Base-by-base conservation (phyloP, 495 filamentous ascomycete species). In the Penicillium coffeae region DNA sequence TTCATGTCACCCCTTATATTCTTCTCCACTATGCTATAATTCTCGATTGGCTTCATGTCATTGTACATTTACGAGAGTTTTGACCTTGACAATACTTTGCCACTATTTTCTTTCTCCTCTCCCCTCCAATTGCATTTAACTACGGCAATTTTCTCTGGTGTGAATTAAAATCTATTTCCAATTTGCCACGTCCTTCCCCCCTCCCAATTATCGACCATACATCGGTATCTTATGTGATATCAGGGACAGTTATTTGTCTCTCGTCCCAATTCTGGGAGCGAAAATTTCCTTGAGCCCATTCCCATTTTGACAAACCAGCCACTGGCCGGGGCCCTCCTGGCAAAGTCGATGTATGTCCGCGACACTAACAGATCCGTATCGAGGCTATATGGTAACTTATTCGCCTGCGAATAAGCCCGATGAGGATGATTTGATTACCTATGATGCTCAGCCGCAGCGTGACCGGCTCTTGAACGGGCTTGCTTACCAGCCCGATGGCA, bases 341-440 rank as follows among this genome's bases (percentile, higher is more conserved):
- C 66, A 58, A 61, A 47, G 58, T 64, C 56, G 63, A 66, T 69
- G 67, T 58, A 70, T 71, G 70, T 64, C 69, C 56, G 66, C 59
- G 53, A 66, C 60, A 62, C 64, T 72, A 55, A 65, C 63, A 50
- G 60, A 71, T 56, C 63, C 68, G 51, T 75, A 71, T 56, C 59
- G 63, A 66, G 63, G 62, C 57, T 72, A 65, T 58, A 58, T 63
- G 45, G 65, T 69, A 53, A 60, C 66, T 25, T 72, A 64, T 50
- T 49, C 68, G 50, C 58, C 64, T 13, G 32, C 47, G 16, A 47
- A 39, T 7, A 53, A 58, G 46, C 27, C 42, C 10, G 47, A 53
- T 22, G 55, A 45, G n/a, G 34, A 58, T 44, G 58, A 64, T 50
- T 52, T 68, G 32, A 62, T 70, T 45, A 54, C 59, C 33, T 74